These are phyloP conservation scores for Gardenia jasminoides DNA, from an alignment of 257 asterid genomes.

Conservation along the genomic window DNA sequence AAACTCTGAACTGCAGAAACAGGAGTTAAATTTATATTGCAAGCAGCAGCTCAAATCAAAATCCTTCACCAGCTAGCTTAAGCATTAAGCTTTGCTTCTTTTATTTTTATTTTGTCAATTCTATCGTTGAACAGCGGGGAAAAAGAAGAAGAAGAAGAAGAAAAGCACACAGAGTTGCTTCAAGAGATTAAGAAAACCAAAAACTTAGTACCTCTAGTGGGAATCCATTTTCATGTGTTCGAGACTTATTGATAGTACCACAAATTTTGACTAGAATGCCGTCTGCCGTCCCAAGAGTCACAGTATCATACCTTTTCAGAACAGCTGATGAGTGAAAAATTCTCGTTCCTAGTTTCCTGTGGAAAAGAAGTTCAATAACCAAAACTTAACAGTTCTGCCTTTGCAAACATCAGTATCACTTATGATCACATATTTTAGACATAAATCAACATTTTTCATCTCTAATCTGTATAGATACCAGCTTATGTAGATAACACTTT, in stretches of 20 bases:
- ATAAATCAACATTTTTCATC: too few species aligned
- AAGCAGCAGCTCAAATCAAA: background rate
- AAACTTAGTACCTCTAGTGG: conserved; percentile 44
- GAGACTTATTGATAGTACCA: conserved; percentile 53
- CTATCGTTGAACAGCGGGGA: background rate
- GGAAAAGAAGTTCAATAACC: conserved; percentile 9
- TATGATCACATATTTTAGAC: background rate
- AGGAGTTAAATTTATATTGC: background rate
- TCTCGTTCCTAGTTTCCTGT: conserved; percentile 48
- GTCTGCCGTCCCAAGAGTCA: conserved; percentile 57
- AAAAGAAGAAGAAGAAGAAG: background rate
- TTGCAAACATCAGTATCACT: too few species aligned
- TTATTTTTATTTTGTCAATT: background rate
- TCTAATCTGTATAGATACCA: too few species aligned
- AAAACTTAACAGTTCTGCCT: background rate
- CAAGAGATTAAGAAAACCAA: background rate
- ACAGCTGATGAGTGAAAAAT: conserved; percentile 57
- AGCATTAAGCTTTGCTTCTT: background rate
- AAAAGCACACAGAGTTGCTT: background rate
- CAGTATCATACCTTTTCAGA: conserved; percentile 51
- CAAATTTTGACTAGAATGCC: conserved; percentile 50
- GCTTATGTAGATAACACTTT: too few species aligned
- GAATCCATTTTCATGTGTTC: conserved; percentile 61
- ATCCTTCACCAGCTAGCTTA: background rate
- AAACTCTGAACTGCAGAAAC: background rate